Evolutionary conservation across 306 rosid species (phyloP), one percentile per base, ranked within the genome.

Genomic region (Rosa rugosa): DNA sequence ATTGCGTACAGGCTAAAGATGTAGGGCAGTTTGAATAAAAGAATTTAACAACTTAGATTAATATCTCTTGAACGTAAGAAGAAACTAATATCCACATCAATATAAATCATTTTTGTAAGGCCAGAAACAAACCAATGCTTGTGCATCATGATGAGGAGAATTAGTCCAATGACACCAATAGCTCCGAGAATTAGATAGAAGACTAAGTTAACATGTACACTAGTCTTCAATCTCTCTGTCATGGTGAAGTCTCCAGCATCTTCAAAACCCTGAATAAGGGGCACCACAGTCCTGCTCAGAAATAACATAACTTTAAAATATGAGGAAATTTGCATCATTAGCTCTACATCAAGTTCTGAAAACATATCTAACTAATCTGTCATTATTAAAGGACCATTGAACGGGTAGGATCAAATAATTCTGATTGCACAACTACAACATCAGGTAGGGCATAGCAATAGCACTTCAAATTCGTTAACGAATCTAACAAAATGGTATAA

Each of bases 211-310:
- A 86, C 96, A 83, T 84, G 99, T 50, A 95, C 80, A 78, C 99
- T 95, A 77, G 99, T 91, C 94, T 90, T 95, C 92, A 95, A 86
- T 88, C 97, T 93, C 85, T 91, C 96, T 47, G 87, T 76, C 38
- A 90, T 80, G 13, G 98, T 93, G 83, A 95, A 95, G 86, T 95
- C 99, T 64, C 99, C 98, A 73, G 98, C 97, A 76, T 95, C 99
- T 93, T 95, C 99, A 89, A 90, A 95, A 85, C 99, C 99, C 94
- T 95, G 98, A 89, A 95, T 93, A 90, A 95, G 99, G 83, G 99
- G 99, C 86, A 91, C 98, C 88, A 91, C 93, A 82, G 93, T 92
- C 99, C 99, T 95, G 96, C 82, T 90, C 83, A 89, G 85, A 86
- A 84, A 87, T 78, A 82, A 81, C 69, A 79, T 80, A 83, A 81